These are phyloP conservation scores for Pichia occidentalis DNA, from an alignment of 805 yeast genomes.

Conservation along the genomic window DNA sequence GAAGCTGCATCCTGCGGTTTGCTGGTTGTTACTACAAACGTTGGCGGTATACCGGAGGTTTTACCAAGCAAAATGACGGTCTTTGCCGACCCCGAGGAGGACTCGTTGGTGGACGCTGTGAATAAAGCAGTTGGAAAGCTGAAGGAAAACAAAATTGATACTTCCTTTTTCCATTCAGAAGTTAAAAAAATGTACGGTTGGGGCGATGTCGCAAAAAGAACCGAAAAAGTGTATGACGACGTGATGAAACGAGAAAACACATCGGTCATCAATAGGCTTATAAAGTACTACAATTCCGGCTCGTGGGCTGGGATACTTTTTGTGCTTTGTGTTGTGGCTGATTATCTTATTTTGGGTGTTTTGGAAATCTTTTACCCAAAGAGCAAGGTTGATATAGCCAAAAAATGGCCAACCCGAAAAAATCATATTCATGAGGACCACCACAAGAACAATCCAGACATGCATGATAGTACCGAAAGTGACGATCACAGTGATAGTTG, in stretches of 20 bases:
- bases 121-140: slow-evolving; percentile 60
- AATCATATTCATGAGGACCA: too few relatives aligned
- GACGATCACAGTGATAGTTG: too few relatives aligned
- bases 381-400: slow-evolving; percentile 60
- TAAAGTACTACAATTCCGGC: slow-evolving; percentile 62
- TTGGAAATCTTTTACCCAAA: slow-evolving; percentile 70
- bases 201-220: slow-evolving; percentile 80
- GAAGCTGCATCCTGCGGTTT: slow-evolving; percentile 98
- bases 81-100: slow-evolving; percentile 84
- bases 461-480: background rate
- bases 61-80: slow-evolving; percentile 89
- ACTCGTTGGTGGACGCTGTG: slow-evolving; percentile 67
- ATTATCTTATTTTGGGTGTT: slow-evolving; percentile 54
- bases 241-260: slow-evolving; percentile 20
- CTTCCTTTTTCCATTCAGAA: slow-evolving; percentile 70
- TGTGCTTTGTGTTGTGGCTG: slow-evolving; percentile 75
- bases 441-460: too few relatives aligned
- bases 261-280: slow-evolving; percentile 50
- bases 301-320: slow-evolving; percentile 83
- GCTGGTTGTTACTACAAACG: slow-evolving; percentile 87
- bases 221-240: slow-evolving; percentile 71
- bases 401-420: slow-evolving; percentile 70
- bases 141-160: slow-evolving; percentile 54
- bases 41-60: slow-evolving; percentile 98
- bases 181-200: slow-evolving; percentile 84